A percentile compares a stretch with the other conserved stretches of the same genome.
Conservation (phyloP, 139 green algal species). For the Tetraselmis striata region DNA sequence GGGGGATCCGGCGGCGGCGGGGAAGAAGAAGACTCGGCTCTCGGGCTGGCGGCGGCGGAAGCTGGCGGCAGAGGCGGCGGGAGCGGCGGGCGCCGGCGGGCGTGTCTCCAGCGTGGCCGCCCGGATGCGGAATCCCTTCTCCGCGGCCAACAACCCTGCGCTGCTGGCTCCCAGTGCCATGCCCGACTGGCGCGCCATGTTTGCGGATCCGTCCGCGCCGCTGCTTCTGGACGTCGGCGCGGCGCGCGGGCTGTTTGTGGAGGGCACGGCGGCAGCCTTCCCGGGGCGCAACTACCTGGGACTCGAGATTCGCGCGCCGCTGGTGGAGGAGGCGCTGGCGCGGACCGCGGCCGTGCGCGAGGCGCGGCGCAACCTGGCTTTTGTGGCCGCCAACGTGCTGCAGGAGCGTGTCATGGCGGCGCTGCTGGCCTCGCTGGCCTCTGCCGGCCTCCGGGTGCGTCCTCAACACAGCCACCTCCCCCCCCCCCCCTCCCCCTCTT, state of each 20-base stretch:
- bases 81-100: background rate
- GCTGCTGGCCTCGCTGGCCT: background rate
- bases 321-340: background rate
- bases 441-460: background rate
- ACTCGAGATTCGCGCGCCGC: background rate
- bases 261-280: background rate
- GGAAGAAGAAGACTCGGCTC: background rate
- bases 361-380: background rate
- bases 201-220: background rate
- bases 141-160: background rate
- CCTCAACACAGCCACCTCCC: background rate
- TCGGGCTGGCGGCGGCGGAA: background rate
- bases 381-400: background rate
- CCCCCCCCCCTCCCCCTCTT: background rate
- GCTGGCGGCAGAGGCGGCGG: background rate
- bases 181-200: background rate
- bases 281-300: background rate
- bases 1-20: background rate
- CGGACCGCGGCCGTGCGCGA: background rate
- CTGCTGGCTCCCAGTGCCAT: background rate
- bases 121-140: background rate
- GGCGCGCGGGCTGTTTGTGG: background rate
- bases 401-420: background rate
- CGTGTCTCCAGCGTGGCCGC: background rate
- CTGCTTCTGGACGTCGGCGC: background rate